Evolutionary conservation across 1,139 yeast species (phyloP), one percentile per base, ranked within the genome.

Genomic region (Debaryomyces sp.): DNA sequence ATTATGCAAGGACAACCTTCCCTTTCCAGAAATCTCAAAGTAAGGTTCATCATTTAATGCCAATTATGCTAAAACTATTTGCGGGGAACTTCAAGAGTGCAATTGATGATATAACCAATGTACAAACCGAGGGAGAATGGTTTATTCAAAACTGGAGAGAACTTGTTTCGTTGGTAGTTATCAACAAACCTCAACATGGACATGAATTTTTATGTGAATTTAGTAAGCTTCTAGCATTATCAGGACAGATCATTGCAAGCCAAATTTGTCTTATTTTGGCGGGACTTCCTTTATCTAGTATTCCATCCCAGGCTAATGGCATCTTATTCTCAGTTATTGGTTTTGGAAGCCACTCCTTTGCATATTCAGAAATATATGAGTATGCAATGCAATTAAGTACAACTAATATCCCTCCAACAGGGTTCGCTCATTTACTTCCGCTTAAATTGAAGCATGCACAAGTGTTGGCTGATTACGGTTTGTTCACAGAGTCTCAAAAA

Each of bases 301-400:
- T 66, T 43, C 45, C 67, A 0, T 40, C 57, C 4, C 61, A 67
- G 5, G 48, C 51, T 10, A 61, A 57, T 29, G 70, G 67, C 0
- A 59, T 61, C 2, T 47, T 61, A 5, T 71, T 68, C 50, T 52
- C 70, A 2, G 55, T 47, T 10, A 51, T 54, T 40, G 49, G 50
- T 5, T 32, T 41, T n/a, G 41, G 40, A 7, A 41, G 43, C 21
- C 80, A 75, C 38, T 61, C 77, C 3, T 64, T 80, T 38, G 62
- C 85, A 43, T 77, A 86, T 58, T 79, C 86, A 17, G 96, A 92
- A 63, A 71, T 89, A 9, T 89, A 87, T 62, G 97, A 89, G 60
- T 85, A 76, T 57, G 63, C 78, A 13, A 60, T 80, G 41, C 63
- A 67, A 33, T 60, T 68, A 15, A 57, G 63, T 5, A 53, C 66